Evolutionary conservation across 2,329 filamentous ascomycete species (phyloP).

Genomic region (Chaetomium sp.): DNA sequence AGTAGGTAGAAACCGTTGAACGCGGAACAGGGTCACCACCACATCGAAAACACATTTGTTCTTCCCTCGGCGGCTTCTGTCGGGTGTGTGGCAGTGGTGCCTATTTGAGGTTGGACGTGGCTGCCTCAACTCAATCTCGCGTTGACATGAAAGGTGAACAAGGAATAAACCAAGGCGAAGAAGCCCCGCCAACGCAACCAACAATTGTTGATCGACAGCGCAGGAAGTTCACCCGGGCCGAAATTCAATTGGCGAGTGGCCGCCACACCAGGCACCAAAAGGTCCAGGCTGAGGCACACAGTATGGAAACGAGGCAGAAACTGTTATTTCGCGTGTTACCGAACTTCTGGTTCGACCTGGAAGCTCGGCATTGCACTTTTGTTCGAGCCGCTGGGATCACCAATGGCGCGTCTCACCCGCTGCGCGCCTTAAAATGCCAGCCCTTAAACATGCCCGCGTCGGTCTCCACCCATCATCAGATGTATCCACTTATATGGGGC

Average conservation of each 20-base stretch:
- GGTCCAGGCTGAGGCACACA: not conserved
- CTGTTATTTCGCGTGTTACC: not conserved
- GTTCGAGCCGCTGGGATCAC: not conserved
- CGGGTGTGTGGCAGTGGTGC: not conserved
- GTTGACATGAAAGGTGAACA: not conserved
- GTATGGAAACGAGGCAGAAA: not conserved
- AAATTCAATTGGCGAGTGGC: not conserved
- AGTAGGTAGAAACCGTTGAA: too few relatives aligned
- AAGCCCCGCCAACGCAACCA: slow-evolving; percentile 1
- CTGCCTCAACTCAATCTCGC: not conserved
- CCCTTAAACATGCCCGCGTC: too few relatives aligned
- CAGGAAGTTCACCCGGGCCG: not conserved
- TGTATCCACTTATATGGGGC: not conserved
- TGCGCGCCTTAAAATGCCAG: not conserved
- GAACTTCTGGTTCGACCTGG: slow-evolving; percentile 8
- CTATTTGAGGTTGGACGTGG: slow-evolving; percentile 2
- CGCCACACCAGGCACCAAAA: not conserved
- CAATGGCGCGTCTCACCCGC: not conserved
- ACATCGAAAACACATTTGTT: not conserved
- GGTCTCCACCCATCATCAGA: too few relatives aligned
- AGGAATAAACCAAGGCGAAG: not conserved
- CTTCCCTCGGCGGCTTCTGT: not conserved
- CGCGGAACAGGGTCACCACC: not conserved
- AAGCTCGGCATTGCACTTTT: slow-evolving; percentile 4
- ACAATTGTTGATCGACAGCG: slow-evolving; percentile 4